Evolutionary conservation across 257 asterid genomes (phyloP).

Genomic region (Oldenlandia corymbosa): DNA sequence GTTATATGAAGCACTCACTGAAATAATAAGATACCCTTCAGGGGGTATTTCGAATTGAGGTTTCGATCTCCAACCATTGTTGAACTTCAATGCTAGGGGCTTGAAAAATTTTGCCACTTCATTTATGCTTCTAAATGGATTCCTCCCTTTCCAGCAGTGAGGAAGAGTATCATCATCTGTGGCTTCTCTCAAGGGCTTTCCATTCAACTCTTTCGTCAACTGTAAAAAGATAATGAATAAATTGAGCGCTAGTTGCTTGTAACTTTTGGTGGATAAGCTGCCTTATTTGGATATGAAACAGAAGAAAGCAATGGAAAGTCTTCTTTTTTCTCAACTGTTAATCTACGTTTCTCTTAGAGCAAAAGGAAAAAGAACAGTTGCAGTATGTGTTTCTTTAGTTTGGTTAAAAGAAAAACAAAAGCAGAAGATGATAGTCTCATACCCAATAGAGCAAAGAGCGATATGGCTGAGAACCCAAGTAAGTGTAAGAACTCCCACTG

Average conservation of each 20-base stretch:
- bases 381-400: no score
- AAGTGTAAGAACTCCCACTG: slow-evolving; percentile 95
- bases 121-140: slow-evolving; percentile 55
- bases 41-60: slow-evolving; percentile 73
- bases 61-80: slow-evolving; percentile 67
- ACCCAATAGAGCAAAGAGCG: slow-evolving; percentile 59
- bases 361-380: no score
- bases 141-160: slow-evolving; percentile 82
- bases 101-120: slow-evolving; percentile 85
- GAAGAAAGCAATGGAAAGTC: no score
- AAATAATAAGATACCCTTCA: slow-evolving; percentile 76
- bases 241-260: background rate
- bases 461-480: slow-evolving; percentile 67
- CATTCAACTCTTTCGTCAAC: slow-evolving; percentile 58
- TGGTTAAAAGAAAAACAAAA: background rate
- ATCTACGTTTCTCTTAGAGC: no score
- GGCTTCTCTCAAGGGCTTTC: slow-evolving; percentile 69
- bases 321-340: no score
- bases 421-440: slow-evolving; percentile 9
- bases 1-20: slow-evolving; percentile 50
- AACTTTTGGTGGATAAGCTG: background rate
- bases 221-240: slow-evolving; percentile 13
- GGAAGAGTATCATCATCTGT: slow-evolving; percentile 73
- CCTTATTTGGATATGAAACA: background rate
- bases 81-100: slow-evolving; percentile 58